These are phyloP conservation scores for Plantago major DNA, from an alignment of 257 asterid species.

Conservation along the genomic window DNA sequence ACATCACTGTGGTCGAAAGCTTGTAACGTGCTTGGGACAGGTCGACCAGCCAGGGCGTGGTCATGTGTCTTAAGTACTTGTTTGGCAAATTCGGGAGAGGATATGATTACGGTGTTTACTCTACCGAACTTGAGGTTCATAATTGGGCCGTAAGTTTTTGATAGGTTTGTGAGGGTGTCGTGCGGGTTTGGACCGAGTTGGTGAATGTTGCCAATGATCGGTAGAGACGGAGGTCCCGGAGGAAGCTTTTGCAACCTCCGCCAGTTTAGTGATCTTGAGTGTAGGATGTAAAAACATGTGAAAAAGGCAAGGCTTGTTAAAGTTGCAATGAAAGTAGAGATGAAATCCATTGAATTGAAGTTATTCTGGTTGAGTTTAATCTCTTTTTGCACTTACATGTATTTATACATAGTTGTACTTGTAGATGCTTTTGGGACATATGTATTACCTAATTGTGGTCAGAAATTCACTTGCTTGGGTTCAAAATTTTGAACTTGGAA, in stretches of 20 bases:
- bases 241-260: conserved; percentile 15
- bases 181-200: conserved; percentile 24
- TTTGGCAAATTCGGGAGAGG: conserved; percentile 27
- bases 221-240: conserved; percentile 27
- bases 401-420: no score
- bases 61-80: conserved; percentile 31
- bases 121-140: conserved; percentile 30
- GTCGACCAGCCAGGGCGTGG: conserved; percentile 21
- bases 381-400: no score
- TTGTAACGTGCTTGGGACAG: background rate
- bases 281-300: conserved; percentile 7
- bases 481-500: no score
- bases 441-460: no score
- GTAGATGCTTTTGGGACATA: no score
- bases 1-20: conserved; percentile 15
- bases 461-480: no score
- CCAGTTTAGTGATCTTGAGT: conserved; percentile 2
- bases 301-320: background rate
- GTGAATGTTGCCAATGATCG: conserved; percentile 29
- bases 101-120: conserved; percentile 15
- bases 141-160: conserved; percentile 28
- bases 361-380: no score
- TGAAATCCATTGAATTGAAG: conserved; percentile 11
- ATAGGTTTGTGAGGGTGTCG: conserved; percentile 20
- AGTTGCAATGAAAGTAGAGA: background rate